phyloP scores from a whole-genome alignment of 1,284 basidiomycete species.

The Grifola frondosa region DNA sequence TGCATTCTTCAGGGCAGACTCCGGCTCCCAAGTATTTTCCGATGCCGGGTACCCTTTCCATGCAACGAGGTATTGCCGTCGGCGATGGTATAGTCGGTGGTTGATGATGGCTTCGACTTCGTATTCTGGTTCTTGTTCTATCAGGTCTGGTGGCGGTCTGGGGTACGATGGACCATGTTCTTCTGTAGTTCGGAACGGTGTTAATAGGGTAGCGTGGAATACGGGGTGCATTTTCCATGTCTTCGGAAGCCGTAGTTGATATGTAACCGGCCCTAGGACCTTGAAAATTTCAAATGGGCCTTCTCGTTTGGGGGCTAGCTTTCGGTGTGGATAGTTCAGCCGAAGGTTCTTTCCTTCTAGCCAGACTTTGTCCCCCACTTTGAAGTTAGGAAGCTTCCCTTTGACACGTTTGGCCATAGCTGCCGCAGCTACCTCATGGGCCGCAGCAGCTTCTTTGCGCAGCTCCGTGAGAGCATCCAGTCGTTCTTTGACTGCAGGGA shows the following conservation, averaged over 20 bases:
- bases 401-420: constrained; percentile 6
- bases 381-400: constrained; percentile 9
- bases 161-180: no score
- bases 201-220: constrained; percentile 34
- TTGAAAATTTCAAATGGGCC: constrained; percentile 37
- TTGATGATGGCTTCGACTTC: constrained; percentile 20
- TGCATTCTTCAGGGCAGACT: no score
- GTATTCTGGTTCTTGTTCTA: no score
- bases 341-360: constrained; percentile 30
- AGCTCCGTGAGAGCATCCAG: constrained; percentile 4
- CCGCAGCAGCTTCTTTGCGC: not conserved
- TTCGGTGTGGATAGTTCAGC: constrained; percentile 30
- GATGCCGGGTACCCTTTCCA: constrained; percentile 11
- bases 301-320: constrained; percentile 29
- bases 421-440: constrained; percentile 1
- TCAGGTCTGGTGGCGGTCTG: no score
- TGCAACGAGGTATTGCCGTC: constrained; percentile 10
- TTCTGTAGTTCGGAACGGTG: no score
- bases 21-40: constrained; percentile 14
- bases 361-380: constrained; percentile 31
- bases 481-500: constrained; percentile 8
- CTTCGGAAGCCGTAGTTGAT: constrained; percentile 33
- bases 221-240: constrained; percentile 35
- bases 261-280: constrained; percentile 26
- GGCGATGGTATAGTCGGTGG: constrained; percentile 2